Evolutionary conservation across 2,329 filamentous ascomycete species (phyloP), one percentile per base, ranked within the genome.

Genomic region (Ceratocystis variospora): DNA sequence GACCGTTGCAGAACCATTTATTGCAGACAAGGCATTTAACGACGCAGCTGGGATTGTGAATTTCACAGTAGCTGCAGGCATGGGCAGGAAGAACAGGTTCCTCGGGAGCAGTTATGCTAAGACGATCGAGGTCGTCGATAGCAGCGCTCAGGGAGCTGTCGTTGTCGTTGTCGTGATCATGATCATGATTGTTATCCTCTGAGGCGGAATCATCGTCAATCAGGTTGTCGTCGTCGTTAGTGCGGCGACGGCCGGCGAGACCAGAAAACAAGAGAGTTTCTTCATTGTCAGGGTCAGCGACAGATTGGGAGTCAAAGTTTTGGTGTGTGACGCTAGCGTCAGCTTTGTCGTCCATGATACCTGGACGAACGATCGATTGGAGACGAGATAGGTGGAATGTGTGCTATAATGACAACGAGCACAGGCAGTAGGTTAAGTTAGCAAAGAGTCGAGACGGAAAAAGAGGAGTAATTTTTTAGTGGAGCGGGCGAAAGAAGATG

Each of bases 1-100:
- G 89, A 68, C 93, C 92, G 76, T 92, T 97, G 78, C 94, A 99
- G 76, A 99, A 99, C 94, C 94, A 99, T 75, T 97, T 99, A 79
- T 85, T 93, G 80, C 94, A 99, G 68, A 87, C 83, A 68, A 99
- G 81, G 74, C 94, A 99, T 78, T 96, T 97, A 72, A 99, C 94
- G 67, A 99, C 95, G 70, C 89, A 94, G 74, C 88, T 88, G 1
- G 94, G 88, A 67, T 95, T 96, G 78, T 99, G 94, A 70, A 99
- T 99, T 68, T 94, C 94, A 75, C 94, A 99, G 76, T 96, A 96
- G 48, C 92, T 90, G 87, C 93, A 99, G 70, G 95, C 94, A 79
- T 99, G 94, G 69, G 89, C 80, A 31, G 94, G 94, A 65, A 97
- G 84, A 76, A 96, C 90, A 73, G 92, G 92, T 71, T 95, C 89